Conservation (phyloP, 129 eudicot genomes). For the Solidago caesia region DNA sequence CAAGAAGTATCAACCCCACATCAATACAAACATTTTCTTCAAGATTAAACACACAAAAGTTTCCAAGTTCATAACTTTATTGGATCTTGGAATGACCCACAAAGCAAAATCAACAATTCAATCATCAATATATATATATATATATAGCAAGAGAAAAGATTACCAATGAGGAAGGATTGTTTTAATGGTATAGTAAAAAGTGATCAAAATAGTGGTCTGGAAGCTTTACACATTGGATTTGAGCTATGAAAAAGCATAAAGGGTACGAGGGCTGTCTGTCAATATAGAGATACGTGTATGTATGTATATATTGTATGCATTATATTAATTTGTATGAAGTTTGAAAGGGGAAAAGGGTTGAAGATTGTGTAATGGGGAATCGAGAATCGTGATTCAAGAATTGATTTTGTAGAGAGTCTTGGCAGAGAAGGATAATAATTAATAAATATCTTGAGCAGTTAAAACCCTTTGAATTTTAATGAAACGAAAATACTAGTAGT, state of each 20-base stretch:
- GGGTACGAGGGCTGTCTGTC: slow-evolving; percentile 7
- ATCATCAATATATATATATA: background rate
- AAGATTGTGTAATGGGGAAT: slow-evolving; percentile 24
- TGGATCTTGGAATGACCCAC: slow-evolving; percentile 28
- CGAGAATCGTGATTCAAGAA: slow-evolving; percentile 27
- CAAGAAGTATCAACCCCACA: slow-evolving; percentile 19
- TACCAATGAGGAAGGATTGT: slow-evolving; percentile 29
- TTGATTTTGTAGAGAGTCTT: slow-evolving; percentile 19
- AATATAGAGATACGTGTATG: background rate
- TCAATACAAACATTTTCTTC: background rate
- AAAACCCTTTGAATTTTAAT: background rate
- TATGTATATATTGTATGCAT: background rate
- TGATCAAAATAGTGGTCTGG: slow-evolving; percentile 13
- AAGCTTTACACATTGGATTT: slow-evolving; percentile 18
- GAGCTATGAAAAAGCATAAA: slow-evolving; percentile 15
- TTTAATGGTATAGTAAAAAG: slow-evolving; percentile 7
- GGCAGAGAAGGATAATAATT: slow-evolving; percentile 9
- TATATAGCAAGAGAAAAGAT: slow-evolving; percentile 1
- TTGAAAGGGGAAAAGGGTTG: slow-evolving; percentile 13
- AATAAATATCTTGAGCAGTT: slow-evolving; percentile 15
- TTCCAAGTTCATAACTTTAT: background rate
- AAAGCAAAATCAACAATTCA: slow-evolving; percentile 10
- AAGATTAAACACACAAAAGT: background rate
- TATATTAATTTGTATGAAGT: background rate
- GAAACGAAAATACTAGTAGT: too few relatives aligned